Conservation (phyloP, 345 rosid species). For the Mercurialis annua region DNA sequence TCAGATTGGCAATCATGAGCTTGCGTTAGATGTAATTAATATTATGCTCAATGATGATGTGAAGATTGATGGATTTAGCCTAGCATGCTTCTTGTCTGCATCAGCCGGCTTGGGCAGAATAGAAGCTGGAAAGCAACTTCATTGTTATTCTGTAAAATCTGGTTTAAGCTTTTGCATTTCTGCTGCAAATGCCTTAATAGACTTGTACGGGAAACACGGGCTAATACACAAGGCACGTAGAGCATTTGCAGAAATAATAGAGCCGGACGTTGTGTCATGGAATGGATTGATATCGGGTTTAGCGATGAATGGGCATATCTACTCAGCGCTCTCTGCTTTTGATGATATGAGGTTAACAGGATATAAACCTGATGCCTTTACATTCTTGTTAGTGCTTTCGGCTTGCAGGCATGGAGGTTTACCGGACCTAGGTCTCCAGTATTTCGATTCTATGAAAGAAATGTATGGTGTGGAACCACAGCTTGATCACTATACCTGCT, state of each 20-base stretch:
- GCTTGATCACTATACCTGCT: conserved; percentile 48
- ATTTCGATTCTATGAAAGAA: conserved; percentile 45
- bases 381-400: conserved; percentile 45
- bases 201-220: conserved; percentile 57
- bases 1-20: conserved; percentile 42
- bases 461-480: conserved; percentile 40
- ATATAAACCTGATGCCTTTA: conserved; percentile 47
- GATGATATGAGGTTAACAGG: conserved; percentile 69
- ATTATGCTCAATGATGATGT: conserved; percentile 41
- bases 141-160: conserved; percentile 51
- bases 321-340: conserved; percentile 57
- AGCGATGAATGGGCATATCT: conserved; percentile 43
- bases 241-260: conserved; percentile 44
- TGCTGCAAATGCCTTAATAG: conserved; percentile 49
- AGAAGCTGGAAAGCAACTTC: conserved; percentile 63
- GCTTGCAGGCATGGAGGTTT: conserved; percentile 55
- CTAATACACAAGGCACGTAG: conserved; percentile 33
- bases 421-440: conserved; percentile 47
- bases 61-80: conserved; percentile 49
- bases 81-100: conserved; percentile 62
- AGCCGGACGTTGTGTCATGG: conserved; percentile 67
- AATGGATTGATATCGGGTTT: conserved; percentile 57
- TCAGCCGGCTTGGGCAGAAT: conserved; percentile 43
- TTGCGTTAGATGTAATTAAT: conserved; percentile 41
- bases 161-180: conserved; percentile 43